Base-by-base conservation (phyloP, 805 yeast genomes). In the Naumovozyma baii region DNA sequence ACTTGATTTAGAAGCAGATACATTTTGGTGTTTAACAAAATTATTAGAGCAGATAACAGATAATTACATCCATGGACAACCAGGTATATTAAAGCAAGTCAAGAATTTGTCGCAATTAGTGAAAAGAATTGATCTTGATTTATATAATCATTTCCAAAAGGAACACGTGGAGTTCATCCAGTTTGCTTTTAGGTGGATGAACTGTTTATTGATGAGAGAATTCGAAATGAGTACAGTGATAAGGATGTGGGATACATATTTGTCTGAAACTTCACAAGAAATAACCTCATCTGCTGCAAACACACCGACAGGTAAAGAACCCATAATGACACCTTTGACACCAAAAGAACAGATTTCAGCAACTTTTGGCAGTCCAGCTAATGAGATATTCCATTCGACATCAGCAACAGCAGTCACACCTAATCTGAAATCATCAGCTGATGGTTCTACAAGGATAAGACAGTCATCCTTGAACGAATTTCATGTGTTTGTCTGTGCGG, bases 151-250 rank as follows among this genome's bases (percentile, higher is more conserved):
- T 63, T 74, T 92, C 47, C 78, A 79, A 43, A 54, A 61, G 1
- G 96, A 92, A 57, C 83, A 83, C 36, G 76, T 92, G n/a, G 95
- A 92, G 61, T 92, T 92, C 54, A 77, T 92, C 47, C 98, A 92
- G 62, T 92, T 92, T 61, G 77, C 96, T 16, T 92, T 92, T 66
- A 71, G 98, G 49, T 92, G 98, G 98, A 92, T 92, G 97, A 92
- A 92, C 63, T 92, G 98, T 66, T 67, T 92, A 53, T 66, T 92
- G 37, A 92, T 92, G 98, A 75, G 98, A 48, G 98, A 92, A 53
- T 70, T 92, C 34, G 76, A 80, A 32, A 77, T 92, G 53, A 67
- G 68, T 22, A 74, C 85, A 44, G 83, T 88, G 4, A 78, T 88
- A 17, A 70, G 98, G 41, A 90, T 92, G 95, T 92, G 98, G 97